Percentiles rank a stretch among this genome's conserved stretches.
Conservation (phyloP, 257 asterid species). For the Primulina tabacum region DNA sequence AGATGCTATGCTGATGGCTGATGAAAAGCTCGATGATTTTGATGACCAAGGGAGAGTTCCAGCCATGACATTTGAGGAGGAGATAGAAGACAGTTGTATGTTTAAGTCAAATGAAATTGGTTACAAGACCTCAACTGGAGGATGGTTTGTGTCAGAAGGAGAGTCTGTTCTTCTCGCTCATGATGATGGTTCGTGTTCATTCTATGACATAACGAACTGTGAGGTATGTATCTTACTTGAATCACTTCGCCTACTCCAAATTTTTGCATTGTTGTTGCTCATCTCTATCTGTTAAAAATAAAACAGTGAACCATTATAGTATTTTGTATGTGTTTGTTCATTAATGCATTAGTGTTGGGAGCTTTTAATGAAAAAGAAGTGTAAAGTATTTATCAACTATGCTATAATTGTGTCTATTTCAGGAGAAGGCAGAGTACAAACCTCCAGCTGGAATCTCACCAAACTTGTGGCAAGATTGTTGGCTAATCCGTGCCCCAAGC, state of each 20-base stretch:
- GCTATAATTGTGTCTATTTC: constrained; percentile 13
- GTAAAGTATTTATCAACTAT: neutral
- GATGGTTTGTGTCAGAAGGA: constrained; percentile 94
- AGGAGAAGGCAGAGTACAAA: constrained; percentile 72
- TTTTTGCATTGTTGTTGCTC: neutral
- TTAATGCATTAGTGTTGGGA: neutral
- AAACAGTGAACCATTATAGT: neutral
- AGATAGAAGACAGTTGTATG: constrained; percentile 40
- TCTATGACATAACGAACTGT: constrained; percentile 61
- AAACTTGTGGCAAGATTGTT: constrained; percentile 79
- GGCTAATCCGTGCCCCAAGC: constrained; percentile 77
- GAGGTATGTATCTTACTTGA: constrained; percentile 47
- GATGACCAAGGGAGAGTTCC: constrained; percentile 55
- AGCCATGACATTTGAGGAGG: constrained; percentile 51
- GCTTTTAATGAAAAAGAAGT: neutral
- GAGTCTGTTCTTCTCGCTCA: constrained; percentile 76
- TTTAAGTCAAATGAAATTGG: constrained; percentile 56
- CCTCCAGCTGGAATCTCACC: constrained; percentile 58
- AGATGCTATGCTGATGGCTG: constrained; percentile 50
- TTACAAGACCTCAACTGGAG: constrained; percentile 65
- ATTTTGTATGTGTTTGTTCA: neutral
- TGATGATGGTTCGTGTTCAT: constrained; percentile 76
- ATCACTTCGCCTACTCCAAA: neutral
- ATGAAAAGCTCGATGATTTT: constrained; percentile 62
- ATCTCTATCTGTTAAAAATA: neutral